Percentiles rank a stretch among this genome's conserved stretches.
Conservation (phyloP, 805 yeast species). For the Candida sithepensis region DNA sequence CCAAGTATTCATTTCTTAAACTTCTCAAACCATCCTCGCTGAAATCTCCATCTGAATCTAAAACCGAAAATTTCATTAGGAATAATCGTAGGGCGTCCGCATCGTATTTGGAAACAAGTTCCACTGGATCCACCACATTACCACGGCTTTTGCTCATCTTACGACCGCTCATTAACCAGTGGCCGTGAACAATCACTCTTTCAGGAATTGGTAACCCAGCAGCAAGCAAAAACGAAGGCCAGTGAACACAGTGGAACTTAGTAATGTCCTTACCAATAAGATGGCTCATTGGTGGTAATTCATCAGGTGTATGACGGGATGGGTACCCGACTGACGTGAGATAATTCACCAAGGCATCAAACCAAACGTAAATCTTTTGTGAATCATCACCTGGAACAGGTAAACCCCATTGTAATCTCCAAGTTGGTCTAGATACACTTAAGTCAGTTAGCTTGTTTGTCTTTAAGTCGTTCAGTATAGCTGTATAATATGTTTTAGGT, state of each 20-base stretch:
- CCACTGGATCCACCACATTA: slow-evolving; percentile 88
- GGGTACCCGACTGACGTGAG: slow-evolving; percentile 66
- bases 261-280: slow-evolving; percentile 89
- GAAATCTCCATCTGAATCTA: slow-evolving; percentile 79
- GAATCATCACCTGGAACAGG: slow-evolving; percentile 75
- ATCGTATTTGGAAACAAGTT: slow-evolving; percentile 60
- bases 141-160: slow-evolving; percentile 95
- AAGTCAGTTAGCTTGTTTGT: slow-evolving; percentile 53
- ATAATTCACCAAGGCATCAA: slow-evolving; percentile 89
- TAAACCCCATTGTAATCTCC: slow-evolving; percentile 85
- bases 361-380: slow-evolving; percentile 93
- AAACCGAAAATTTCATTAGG: slow-evolving; percentile 68
- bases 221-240: slow-evolving; percentile 92
- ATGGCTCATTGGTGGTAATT: slow-evolving; percentile 46
- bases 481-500: slow-evolving; percentile 56
- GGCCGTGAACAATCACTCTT: slow-evolving; percentile 84
- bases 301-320: slow-evolving; percentile 6
- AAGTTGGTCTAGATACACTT: slow-evolving; percentile 81
- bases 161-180: slow-evolving; percentile 85
- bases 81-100: slow-evolving; percentile 73
- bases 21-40: slow-evolving; percentile 50
- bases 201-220: slow-evolving; percentile 69
- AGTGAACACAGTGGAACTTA: slow-evolving; percentile 84
- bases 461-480: slow-evolving; percentile 57
- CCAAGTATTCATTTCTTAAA: slow-evolving; percentile 64